Evolutionary conservation across 1,284 basidiomycete species (phyloP).

Genomic region (Coriolopsis trogii): DNA sequence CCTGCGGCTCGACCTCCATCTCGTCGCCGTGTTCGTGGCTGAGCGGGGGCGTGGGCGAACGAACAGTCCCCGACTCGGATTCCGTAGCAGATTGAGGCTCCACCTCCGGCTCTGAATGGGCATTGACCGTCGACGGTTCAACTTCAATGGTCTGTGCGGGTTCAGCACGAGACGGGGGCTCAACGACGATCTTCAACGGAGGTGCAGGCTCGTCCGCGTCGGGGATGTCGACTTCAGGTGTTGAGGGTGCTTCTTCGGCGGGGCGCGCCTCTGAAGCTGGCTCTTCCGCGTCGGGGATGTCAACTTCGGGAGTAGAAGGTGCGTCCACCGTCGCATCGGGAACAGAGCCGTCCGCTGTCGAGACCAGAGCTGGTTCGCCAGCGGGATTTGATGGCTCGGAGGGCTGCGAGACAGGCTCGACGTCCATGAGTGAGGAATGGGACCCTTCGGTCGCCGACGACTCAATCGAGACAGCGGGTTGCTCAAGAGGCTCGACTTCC

Average conservation of each 20-base stretch:
- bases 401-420: neutral
- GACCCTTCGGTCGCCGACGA: too few species aligned
- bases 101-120: neutral
- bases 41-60: constrained; percentile 15
- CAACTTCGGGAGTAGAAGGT: too few species aligned
- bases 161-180: constrained; percentile 6
- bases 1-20: constrained; percentile 22
- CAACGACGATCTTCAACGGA: constrained; percentile 15
- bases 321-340: too few species aligned
- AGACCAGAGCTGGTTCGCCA: too few species aligned
- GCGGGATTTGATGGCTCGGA: too few species aligned
- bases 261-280: neutral
- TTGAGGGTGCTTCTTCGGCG: neutral
- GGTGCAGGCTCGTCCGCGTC: constrained; percentile 10
- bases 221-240: constrained; percentile 16
- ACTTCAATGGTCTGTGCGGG: too few species aligned
- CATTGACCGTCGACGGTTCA: neutral
- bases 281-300: neutral
- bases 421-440: neutral
- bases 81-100: neutral
- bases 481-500: constrained; percentile 7
- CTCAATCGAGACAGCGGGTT: too few species aligned
- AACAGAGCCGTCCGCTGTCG: too few species aligned
- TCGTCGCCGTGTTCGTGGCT: constrained; percentile 14
- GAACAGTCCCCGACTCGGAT: neutral